Base-by-base conservation (phyloP, 352 stramenopile species). In the Phytophthora pini region DNA sequence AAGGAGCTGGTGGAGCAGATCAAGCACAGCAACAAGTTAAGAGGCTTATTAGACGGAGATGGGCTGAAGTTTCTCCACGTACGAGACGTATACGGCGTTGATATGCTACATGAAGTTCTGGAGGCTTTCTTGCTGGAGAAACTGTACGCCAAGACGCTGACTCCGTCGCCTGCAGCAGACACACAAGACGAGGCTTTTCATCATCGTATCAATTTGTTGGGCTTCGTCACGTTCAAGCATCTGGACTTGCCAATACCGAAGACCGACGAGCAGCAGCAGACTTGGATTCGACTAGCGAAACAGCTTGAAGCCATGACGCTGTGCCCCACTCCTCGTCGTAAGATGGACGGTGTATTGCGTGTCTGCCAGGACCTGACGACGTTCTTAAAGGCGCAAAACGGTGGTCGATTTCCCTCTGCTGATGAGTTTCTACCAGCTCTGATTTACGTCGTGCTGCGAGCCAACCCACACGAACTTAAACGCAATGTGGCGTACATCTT, bases 71-170 rank as follows among this genome's bases (percentile, higher is more conserved):
- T 79, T 40, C 49, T 86, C 47, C 51, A 76, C 32, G 56, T 76
- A 24, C 34, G 22, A 9, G 72, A 87, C 40, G 70, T 78, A 1
- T 66, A 70, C 31, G 80, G 82, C 17, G 68, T 76, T 6, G 75
- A 88, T 15, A 32, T 88, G 22, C 59, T 93, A 11, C 75, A 84
- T 26, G 87, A 94, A 56, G 79, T 87, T 0, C 45, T 97, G 12
- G 93, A 98, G 52, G 87, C 88, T 10, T 97, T 98, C 41, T 31
- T 98, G 45, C 95, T 98, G 76, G 82, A 93, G 59, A 98, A 98
- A 47, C 38, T 98, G 31, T 93, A 97, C 49, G 13, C 56, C 0
- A 80, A 80, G 31, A 84, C 77, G 11, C 82, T 98, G 62, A 86
- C 72, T 9, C 80, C 84, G 17, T 88, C 83, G 1, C 43, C 29